Evolutionary conservation across 306 rosid species (phyloP).

Genomic region (Senna siamea): DNA sequence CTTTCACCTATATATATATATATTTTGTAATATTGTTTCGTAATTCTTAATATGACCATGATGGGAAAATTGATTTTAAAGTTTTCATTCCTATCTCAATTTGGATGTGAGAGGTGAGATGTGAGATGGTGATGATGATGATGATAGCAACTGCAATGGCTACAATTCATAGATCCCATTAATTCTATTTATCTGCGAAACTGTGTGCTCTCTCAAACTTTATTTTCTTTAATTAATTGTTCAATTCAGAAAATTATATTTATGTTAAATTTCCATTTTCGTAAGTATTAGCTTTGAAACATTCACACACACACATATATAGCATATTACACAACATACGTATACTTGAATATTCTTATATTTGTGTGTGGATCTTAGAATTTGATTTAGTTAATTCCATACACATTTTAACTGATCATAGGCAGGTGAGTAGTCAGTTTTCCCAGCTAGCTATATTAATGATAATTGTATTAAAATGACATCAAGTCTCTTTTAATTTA

Average conservation of each 20-base stretch:
- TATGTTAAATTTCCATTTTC: background rate
- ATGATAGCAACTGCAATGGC: slow-evolving; percentile 51
- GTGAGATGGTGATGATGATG: slow-evolving; percentile 21
- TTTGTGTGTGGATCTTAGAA: too few species aligned
- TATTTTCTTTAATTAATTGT: background rate
- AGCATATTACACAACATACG: too few species aligned
- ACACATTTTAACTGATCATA: too few species aligned
- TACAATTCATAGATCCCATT: slow-evolving; percentile 38
- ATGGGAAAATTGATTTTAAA: background rate
- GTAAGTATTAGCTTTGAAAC: too few species aligned
- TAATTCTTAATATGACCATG: slow-evolving; percentile 14
- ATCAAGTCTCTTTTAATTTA: too few species aligned
- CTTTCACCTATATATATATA: slow-evolving; percentile 24
- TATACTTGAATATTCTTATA: too few species aligned
- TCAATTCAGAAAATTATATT: slow-evolving; percentile 14
- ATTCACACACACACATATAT: too few species aligned
- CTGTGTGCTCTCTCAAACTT: background rate
- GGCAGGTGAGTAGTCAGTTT: too few species aligned
- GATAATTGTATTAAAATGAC: too few species aligned
- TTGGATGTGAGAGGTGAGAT: slow-evolving; percentile 12
- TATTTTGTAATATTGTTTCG: slow-evolving; percentile 17
- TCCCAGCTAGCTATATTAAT: background rate
- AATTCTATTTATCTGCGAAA: too few species aligned
- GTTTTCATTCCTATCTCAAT: background rate
- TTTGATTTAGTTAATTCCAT: too few species aligned